Base-by-base conservation (phyloP, 192 early-diverging fungal genomes). In the Coemansia asiatica region DNA sequence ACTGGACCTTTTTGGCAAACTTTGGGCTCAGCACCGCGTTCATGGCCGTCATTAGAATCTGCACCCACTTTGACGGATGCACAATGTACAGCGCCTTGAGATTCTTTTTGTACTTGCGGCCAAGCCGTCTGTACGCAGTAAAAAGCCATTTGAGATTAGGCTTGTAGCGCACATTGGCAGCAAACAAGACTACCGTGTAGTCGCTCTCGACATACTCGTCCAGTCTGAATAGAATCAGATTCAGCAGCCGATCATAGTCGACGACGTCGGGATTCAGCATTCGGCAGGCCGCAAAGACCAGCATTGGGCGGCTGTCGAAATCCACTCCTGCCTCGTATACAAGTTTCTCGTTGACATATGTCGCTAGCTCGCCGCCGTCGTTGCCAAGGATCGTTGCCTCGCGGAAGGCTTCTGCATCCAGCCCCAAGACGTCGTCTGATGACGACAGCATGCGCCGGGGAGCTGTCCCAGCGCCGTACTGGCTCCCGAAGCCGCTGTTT, bases 51-150 rank as follows among this genome's bases (percentile, higher is more conserved):
- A 98, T 87, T 19, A 96, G 75, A 8, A 97, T 64, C 60, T 90
- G 86, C 56, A 91, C 87, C 87, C 90, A 92, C 23, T 86, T 83
- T 18, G 91, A 88, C n/a, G 94, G 90, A 79, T 98, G 94, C 2
- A 98, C 94, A 33, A 98, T 88, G 76, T 92, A 92, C 13, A 98
- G 79, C 19, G 86, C 86, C 76, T 96, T 96, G 38, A 98, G 78
- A 76, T 98, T 96, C 81, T 98, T 98, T 62, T 95, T 94, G 83
- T 91, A 89, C 89, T 91, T 92, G 82, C 93, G 75, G 33, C 86
- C 85, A 40, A 97, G 65, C 27, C 86, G 86, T 19, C 90, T 76
- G 70, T 97, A 95, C n/a, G 93, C 92, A 62, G 83, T 88, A 67
- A 91, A 86, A 48, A 95, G 81, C 94, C 94, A 97, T 21, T 83